Conservation (phyloP, 169 alveolate species). For the Plasmodium blacklocki region DNA sequence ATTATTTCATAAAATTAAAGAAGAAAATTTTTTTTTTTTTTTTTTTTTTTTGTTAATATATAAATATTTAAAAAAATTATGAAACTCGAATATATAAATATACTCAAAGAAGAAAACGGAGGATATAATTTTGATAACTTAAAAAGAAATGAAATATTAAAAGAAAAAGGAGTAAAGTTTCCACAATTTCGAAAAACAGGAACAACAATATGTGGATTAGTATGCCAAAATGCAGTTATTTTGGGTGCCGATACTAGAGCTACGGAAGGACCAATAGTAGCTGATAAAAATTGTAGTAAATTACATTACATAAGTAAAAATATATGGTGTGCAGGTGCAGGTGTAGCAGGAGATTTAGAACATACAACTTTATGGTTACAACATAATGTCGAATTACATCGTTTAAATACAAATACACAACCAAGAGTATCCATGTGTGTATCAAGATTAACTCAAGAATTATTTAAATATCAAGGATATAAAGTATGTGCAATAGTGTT, state of each 20-base stretch:
- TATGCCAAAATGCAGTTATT: constrained; percentile 96
- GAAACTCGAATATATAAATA: constrained; percentile 74
- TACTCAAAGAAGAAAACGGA: constrained; percentile 72
- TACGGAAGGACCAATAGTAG: constrained; percentile 91
- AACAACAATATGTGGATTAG: constrained; percentile 98
- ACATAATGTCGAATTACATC: constrained; percentile 93
- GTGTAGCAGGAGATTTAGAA: constrained; percentile 98
- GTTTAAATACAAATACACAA: constrained; percentile 92
- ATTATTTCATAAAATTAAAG: too few species aligned
- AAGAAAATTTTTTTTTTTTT: not conserved
- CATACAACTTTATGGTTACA: constrained; percentile 94
- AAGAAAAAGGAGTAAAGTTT: constrained; percentile 66
- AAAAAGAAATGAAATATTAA: constrained; percentile 71
- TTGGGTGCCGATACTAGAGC: constrained; percentile 99
- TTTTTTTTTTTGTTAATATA: not conserved
- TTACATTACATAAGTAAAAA: constrained; percentile 96
- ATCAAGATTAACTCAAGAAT: constrained; percentile 89
- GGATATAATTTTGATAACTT: constrained; percentile 73
- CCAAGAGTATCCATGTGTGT: constrained; percentile 94
- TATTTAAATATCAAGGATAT: constrained; percentile 96
- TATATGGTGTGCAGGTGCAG: constrained; percentile 99
- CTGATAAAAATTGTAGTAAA: constrained; percentile 97
- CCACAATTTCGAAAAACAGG: constrained; percentile 90
- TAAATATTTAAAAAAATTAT: constrained; percentile 14
- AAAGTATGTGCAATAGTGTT: constrained; percentile 97